Evolutionary conservation across 176 grass and related monocot species (phyloP).

Genomic region (Carex parvula): DNA sequence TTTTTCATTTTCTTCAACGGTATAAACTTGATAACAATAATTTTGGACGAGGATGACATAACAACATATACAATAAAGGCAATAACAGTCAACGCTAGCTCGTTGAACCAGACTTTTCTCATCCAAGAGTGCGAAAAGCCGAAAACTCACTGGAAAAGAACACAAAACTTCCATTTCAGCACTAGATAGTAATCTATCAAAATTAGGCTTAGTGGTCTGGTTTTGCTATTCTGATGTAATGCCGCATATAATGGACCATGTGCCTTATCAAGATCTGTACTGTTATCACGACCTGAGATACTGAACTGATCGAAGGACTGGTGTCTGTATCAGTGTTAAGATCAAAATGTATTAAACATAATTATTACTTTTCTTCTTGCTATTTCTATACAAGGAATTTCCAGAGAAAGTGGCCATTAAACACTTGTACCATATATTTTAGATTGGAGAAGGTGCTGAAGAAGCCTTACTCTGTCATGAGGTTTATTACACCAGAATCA

Average conservation of each 20-base stretch:
- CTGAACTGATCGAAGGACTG: too few species aligned
- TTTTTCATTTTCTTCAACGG: background rate
- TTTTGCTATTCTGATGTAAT: background rate
- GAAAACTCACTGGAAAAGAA: conserved; percentile 47
- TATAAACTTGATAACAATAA: conserved; percentile 22
- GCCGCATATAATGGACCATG: background rate
- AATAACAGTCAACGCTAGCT: conserved; percentile 33
- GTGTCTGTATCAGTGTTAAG: background rate
- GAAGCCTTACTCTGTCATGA: conserved; percentile 51
- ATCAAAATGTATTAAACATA: background rate
- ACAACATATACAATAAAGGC: conserved; percentile 47
- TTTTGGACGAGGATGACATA: conserved; percentile 42
- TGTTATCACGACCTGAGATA: background rate
- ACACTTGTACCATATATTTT: conserved; percentile 61
- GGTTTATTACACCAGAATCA: conserved; percentile 33
- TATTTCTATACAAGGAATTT: conserved; percentile 10
- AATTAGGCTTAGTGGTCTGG: background rate
- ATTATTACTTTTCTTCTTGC: background rate
- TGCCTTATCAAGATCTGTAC: background rate
- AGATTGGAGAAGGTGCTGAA: conserved; percentile 33
- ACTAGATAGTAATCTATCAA: background rate
- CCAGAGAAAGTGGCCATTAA: conserved; percentile 21
- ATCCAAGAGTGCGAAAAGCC: conserved; percentile 47
- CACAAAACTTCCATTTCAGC: conserved; percentile 30
- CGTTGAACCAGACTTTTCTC: conserved; percentile 58